Evolutionary conservation across 2,329 filamentous ascomycete genomes (phyloP).

Genomic region (Neofusicoccum umdonicola): DNA sequence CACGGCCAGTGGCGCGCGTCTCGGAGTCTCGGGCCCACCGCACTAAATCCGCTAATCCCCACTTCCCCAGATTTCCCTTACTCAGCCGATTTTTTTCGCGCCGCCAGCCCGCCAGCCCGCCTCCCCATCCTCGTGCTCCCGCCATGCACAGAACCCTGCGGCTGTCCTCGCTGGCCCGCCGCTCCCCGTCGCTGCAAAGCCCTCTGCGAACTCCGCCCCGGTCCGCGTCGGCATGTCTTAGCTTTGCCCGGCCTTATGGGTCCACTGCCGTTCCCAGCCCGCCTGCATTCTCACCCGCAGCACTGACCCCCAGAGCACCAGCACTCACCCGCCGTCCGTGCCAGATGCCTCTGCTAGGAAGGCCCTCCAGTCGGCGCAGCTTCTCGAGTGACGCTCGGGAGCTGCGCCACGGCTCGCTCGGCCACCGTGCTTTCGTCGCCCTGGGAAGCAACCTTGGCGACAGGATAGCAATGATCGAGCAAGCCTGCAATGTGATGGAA

Average conservation of each 20-base stretch:
- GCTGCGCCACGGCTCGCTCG: not conserved
- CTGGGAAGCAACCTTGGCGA: slow-evolving; percentile 92
- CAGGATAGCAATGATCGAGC: slow-evolving; percentile 79
- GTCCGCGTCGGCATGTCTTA: not conserved
- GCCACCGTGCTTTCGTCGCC: slow-evolving; percentile 69
- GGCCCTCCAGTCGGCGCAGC: not conserved
- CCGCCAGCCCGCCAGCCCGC: not conserved
- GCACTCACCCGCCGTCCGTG: not conserved
- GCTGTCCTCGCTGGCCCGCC: not conserved
- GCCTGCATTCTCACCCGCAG: not conserved
- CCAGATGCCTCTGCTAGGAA: not conserved
- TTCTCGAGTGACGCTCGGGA: not conserved
- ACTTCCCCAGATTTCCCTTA: slow-evolving; percentile 1
- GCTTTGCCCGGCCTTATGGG: not conserved
- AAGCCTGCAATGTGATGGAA: slow-evolving; percentile 76
- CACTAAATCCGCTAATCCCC: not conserved
- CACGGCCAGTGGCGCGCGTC: not conserved
- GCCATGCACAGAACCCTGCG: not conserved
- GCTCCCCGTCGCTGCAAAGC: not conserved
- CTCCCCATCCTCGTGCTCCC: not conserved
- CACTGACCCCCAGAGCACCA: not conserved
- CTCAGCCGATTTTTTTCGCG: slow-evolving; percentile 6
- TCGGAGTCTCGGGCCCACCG: not conserved
- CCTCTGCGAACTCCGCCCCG: not conserved
- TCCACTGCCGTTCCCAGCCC: not conserved